Evolutionary conservation across 805 yeast genomes (phyloP), one percentile per base, ranked within the genome.

Genomic region (Candida ulmi): DNA sequence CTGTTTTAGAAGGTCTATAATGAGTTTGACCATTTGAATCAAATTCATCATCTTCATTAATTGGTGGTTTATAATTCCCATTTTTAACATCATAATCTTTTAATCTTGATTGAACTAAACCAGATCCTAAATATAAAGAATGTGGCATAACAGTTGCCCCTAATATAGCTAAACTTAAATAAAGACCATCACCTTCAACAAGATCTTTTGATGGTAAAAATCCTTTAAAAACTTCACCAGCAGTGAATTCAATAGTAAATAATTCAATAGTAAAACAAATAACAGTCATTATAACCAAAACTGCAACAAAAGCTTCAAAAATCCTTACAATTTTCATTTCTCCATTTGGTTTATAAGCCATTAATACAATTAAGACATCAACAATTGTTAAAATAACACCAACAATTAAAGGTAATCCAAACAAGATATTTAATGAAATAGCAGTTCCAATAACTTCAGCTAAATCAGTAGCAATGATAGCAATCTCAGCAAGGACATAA

Each of bases 361-460:
- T 71, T 25, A 93, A 65, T 1, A 91, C 95, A 31, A 91, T 69
- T 40, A 91, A 59, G 7, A 91, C 96, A 54, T 91, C 99, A 3
- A 87, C 63, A 17, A 88, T 81, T 0, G 98, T 91, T 37, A 91
- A 60, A 4, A 88, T 63, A 13, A 91, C 95, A 26, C 99, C 99
- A 5, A 78, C 69, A 8, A 86, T 71, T 16, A 93, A 65, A 0
- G 98, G 98, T 8, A 93, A 66, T 2, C 76, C 72, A 57, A 90
- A 78, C 32, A 93, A 64, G 40, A 91, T 87, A 51, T 93, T 88
- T 41, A 91, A 70, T 1, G 98, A 83, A 41, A 91, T 88, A 4
- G 98, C 97, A 4, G 96, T 87, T n/a, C 99, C 99, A 19, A 93
- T 91, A 27, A 91, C 96, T 58, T 91, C 98, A 1, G 99, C 97